Base-by-base conservation (phyloP, 208 protist genomes). In the Leishmania lainsoni region DNA sequence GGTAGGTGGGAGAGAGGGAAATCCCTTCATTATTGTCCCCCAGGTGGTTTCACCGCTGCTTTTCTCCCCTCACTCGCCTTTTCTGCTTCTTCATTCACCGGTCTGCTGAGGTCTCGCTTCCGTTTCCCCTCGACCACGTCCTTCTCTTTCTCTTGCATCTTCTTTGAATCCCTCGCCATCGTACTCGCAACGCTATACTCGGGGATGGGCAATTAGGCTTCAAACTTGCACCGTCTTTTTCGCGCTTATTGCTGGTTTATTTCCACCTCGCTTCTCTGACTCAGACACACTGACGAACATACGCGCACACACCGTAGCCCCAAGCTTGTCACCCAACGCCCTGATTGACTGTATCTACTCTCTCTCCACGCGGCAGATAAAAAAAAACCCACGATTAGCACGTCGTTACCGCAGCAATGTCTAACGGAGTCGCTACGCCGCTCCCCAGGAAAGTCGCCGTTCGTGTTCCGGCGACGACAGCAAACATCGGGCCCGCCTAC, bases 401-500 rank as follows among this genome's bases (percentile, higher is more conserved):
- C 45, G 48, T 10, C 10, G 49, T 26, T 42, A 12, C 45, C 12
- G 20, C 49, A 75, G 42, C 26, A 20, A 75, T 75, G 71, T 75
- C 49, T 42, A 29, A 61, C 29, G 49, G 16, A 75, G 56, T 54
- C 29, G 16, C 45, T 39, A 6, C 63, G 20, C n/a, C 63, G 20
- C 78, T 87, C 5, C 88, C 85, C 35, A 83, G 51, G 20, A 91
- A 91, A 66, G 94, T 98, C 51, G 87, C 84, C 65, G 85, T 98
- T 45, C 89, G 93, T 39, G 96, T 98, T 39, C 96, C 96, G 5
- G 98, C 97, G 56, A 98, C 98, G 5, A 98, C 94, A 45, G 96
- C 96, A 1, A 99, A 99, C 80, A 89, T 98, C 45, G 98, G 96
- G 14, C 95, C 95, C 2, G 94, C 93, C 20, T 98, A 97, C 87